A percentile compares a stretch with the other conserved stretches of the same genome.
These are phyloP conservation scores for Aspergillus phoenicis DNA, from an alignment of 2,329 filamentous ascomycete species.

Conservation along the genomic window DNA sequence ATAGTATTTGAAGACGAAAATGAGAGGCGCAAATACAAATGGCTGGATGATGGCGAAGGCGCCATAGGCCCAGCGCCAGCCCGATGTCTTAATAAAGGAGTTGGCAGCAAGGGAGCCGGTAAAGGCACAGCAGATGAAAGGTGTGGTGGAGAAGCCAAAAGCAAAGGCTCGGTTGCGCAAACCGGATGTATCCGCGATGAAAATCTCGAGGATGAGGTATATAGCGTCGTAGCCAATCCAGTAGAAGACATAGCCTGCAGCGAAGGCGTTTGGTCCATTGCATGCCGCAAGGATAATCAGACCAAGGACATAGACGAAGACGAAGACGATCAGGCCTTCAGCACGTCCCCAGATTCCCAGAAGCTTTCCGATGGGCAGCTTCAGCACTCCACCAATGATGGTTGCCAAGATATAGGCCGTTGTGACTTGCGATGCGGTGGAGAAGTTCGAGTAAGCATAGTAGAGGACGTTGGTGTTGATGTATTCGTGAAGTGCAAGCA, in stretches of 20 bases:
- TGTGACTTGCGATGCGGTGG: slow-evolving; percentile 52
- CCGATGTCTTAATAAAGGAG: slow-evolving; percentile 52
- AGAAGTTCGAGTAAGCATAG: slow-evolving; percentile 57
- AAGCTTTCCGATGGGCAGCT: slow-evolving; percentile 64
- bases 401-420: slow-evolving; percentile 59
- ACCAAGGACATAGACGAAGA: slow-evolving; percentile 51
- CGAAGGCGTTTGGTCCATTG: slow-evolving; percentile 62
- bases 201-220: slow-evolving; percentile 59
- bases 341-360: slow-evolving; percentile 66
- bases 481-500: slow-evolving; percentile 48
- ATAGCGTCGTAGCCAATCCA: slow-evolving; percentile 61
- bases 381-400: slow-evolving; percentile 61
- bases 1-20: slow-evolving; percentile 58
- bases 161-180: slow-evolving; percentile 64
- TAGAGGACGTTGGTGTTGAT: slow-evolving; percentile 49
- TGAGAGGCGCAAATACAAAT: slow-evolving; percentile 58
- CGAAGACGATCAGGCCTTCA: slow-evolving; percentile 58
- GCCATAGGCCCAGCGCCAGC: slow-evolving; percentile 67
- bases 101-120: slow-evolving; percentile 56
- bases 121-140: slow-evolving; percentile 64
- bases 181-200: slow-evolving; percentile 65
- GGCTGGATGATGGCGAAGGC: slow-evolving; percentile 64
- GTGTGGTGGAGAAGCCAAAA: slow-evolving; percentile 61
- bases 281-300: slow-evolving; percentile 66
- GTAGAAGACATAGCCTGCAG: slow-evolving; percentile 66